Evolutionary conservation across 495 filamentous ascomycete species (phyloP), one percentile per base, ranked within the genome.

Genomic region (Parathielavia appendiculata): DNA sequence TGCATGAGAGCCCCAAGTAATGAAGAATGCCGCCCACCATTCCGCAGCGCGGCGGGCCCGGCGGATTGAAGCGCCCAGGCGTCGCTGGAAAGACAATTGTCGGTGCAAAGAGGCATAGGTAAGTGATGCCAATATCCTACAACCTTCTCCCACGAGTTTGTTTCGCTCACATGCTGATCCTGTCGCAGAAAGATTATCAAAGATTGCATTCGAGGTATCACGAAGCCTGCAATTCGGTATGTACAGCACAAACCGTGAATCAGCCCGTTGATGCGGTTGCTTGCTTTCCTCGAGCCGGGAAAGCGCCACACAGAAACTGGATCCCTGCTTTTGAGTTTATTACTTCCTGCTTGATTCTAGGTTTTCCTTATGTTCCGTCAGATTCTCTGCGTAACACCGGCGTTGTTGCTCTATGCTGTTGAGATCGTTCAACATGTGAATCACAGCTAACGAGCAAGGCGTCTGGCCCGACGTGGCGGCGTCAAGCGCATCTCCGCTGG

Each of bases 391-490:
- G 26, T 3, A 30, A 30, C 26, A 3, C 6, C 6, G 2, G 26
- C 26, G 26, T 30, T 30, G 26, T 20, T 44, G 19, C 19, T 22
- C 12, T 1, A 11, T 19, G 41, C 17, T 10, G 19, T 44, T 0
- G 17, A 8, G 12, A 44, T 11, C 17, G 3, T 19, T 1, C 8
- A 22, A 17, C 4, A 16, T n/a, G 1, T 14, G 16, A 53, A 67
- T 61, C 26, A 57, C 61, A 35, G 14, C 14, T 43, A 34, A 46
- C 56, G 90, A 86, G 20, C 26, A 39, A 92, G 89, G 47, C 88
- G 89, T 53, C 75, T 95, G 5, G 90, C 90, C 5, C 82, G 90
- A 1, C 83, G 90, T 17, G 90, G 90, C 5, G 90, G 90, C 0
- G 81, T 93, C 6, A 87, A 89, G 61, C 74, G 90, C 0, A 90